Evolutionary conservation across 495 filamentous ascomycete species (phyloP).

Genomic region (Neurospora africana): DNA sequence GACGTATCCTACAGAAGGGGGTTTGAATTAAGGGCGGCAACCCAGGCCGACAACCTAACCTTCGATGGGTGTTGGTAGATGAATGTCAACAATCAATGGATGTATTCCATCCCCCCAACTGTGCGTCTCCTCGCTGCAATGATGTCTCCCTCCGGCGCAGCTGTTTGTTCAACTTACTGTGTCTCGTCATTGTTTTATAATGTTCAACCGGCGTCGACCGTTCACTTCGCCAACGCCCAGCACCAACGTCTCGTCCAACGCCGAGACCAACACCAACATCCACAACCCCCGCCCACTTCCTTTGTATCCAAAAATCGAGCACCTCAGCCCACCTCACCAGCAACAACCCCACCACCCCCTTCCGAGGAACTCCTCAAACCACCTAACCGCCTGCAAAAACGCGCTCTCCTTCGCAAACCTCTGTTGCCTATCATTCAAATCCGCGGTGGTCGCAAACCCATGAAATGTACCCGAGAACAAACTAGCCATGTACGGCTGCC

Average conservation of each 20-base stretch:
- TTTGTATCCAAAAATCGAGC: neutral
- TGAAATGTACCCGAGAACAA: slow-evolving; percentile 56
- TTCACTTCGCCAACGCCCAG: neutral
- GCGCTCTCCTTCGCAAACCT: slow-evolving; percentile 71
- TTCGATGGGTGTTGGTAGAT: no score
- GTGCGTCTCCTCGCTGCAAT: no score
- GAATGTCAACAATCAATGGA: no score
- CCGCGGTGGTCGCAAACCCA: slow-evolving; percentile 58
- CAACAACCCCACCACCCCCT: neutral
- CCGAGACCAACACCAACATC: neutral
- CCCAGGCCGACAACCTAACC: no score
- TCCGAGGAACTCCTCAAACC: slow-evolving; percentile 44
- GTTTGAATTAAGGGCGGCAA: no score
- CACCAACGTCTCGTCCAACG: neutral
- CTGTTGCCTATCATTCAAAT: slow-evolving; percentile 44
- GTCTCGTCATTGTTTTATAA: neutral
- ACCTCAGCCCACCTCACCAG: neutral
- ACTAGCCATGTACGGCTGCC: slow-evolving; percentile 50
- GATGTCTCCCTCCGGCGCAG: no score
- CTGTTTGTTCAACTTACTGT: no score
- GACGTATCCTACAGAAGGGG: no score
- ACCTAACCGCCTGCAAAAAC: slow-evolving; percentile 60
- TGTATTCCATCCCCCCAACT: no score
- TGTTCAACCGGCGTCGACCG: neutral
- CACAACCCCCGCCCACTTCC: neutral